Evolutionary conservation across 2,329 filamentous ascomycete genomes (phyloP).

Genomic region (Alternaria conjuncta): DNA sequence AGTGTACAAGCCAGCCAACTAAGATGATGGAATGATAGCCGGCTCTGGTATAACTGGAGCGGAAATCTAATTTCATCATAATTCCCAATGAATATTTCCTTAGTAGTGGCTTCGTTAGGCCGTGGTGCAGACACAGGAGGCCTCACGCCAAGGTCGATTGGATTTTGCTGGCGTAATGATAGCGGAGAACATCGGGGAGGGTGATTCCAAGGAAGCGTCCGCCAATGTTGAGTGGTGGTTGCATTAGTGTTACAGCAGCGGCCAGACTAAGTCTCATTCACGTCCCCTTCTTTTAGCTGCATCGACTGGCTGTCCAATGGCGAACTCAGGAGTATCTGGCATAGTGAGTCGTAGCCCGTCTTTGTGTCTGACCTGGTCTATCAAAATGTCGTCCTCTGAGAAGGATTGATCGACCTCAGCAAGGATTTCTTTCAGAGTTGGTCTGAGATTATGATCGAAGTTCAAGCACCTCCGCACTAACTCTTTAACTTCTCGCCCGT

Average conservation of each 20-base stretch:
- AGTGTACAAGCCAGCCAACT: neutral
- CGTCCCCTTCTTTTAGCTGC: neutral
- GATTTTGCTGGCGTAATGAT: too few relatives aligned
- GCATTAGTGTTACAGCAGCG: neutral
- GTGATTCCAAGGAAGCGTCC: neutral
- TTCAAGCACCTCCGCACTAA: neutral
- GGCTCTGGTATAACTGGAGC: too few relatives aligned
- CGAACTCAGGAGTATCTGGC: neutral
- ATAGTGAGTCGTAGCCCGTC: neutral
- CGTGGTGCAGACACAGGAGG: neutral
- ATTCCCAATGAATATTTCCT: too few relatives aligned
- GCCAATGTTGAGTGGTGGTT: neutral
- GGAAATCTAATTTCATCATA: too few relatives aligned
- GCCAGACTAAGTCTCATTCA: neutral
- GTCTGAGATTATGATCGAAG: neutral
- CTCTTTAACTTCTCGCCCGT: neutral
- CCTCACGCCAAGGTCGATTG: neutral
- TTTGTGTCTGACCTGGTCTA: neutral
- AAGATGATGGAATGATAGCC: neutral
- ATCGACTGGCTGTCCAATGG: neutral
- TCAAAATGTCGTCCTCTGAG: neutral
- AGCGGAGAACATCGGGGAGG: too few relatives aligned
- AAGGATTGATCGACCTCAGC: neutral
- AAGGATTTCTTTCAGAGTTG: neutral
- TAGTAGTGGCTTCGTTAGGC: neutral